Base-by-base conservation (phyloP, 805 yeast genomes). In the Wickerhamomyces canadensis region DNA sequence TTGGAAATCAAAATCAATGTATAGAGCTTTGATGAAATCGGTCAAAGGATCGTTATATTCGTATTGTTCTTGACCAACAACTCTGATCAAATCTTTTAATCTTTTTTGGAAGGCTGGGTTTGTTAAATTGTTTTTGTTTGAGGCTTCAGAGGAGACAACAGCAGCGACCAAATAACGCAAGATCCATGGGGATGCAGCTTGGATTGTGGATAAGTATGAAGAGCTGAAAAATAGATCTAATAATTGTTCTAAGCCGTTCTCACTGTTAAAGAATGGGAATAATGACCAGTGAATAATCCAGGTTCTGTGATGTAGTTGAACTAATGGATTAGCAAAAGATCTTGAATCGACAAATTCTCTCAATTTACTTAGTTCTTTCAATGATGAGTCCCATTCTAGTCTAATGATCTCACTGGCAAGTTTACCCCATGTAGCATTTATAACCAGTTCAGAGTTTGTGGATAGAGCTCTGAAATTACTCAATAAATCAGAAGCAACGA, bases 281-380 rank as follows among this genome's bases (percentile, higher is more conserved):
- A 80, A 61, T 2, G 82, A 65, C 78, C 84, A 79, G 61, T 80
- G 86, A 52, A 79, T 72, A 41, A 79, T 61, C 84, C 85, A 80
- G 24, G 79, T 70, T 54, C 83, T 73, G 48, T 76, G 66, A 55
- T 78, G 77, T 38, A 80, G 66, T 60, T 77, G 85, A 35, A 65
- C 67, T 46, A 75, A 60, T 31, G 83, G 74, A 38, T 75, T 73
- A 14, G 70, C 64, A 46, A 67, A 52, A 10, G 74, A 64, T 57
- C 78, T 66, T 25, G 72, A 66, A 54, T 80, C 85, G 23, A 78
- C 68, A 35, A 73, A 64, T 44, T 77, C 84, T 49, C 80, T 69
- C 34, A 79, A 62, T 50, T 69, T 71, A 37, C 57, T 56, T 35
- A 80, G 59, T 56, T 77, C 83, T 44, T 70, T 73, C 34, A 69